Conservation (phyloP, 129 eudicot species). For the Artemisia tridentata region DNA sequence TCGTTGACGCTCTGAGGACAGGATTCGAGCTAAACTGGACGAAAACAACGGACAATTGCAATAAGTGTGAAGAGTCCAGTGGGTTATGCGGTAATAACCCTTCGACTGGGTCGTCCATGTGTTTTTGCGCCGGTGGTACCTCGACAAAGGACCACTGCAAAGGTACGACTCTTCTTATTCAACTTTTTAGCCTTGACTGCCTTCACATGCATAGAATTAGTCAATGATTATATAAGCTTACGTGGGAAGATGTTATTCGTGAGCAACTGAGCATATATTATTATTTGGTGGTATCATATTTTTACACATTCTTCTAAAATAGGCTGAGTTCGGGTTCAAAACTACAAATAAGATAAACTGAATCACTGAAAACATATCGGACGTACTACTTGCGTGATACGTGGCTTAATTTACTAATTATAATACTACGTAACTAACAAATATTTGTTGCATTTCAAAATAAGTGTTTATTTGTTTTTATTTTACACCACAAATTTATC, state of each 20-base stretch:
- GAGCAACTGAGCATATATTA: no score
- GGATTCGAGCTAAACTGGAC: slow-evolving; percentile 22
- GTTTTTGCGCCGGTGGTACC: slow-evolving; percentile 25
- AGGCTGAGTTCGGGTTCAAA: neutral
- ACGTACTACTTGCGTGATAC: no score
- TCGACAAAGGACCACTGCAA: neutral
- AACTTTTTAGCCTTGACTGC: neutral
- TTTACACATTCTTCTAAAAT: neutral
- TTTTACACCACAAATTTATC: no score
- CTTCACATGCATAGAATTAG: neutral
- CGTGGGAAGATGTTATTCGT: neutral
- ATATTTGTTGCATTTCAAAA: no score
- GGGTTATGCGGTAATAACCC: slow-evolving; percentile 12
- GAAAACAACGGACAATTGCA: neutral
- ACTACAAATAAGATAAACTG: neutral
- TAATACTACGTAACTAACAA: no score
- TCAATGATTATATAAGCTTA: slow-evolving; percentile 16
- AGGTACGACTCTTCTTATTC: slow-evolving; percentile 12
- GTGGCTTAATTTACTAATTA: no score
- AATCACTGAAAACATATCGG: no score
- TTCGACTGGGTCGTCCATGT: neutral
- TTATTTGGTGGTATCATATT: no score
- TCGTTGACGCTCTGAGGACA: neutral
- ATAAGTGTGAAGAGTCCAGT: neutral
- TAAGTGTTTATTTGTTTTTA: no score